These are phyloP conservation scores for Thalassiosira hispida DNA, from an alignment of 352 stramenopile species.

Conservation along the genomic window DNA sequence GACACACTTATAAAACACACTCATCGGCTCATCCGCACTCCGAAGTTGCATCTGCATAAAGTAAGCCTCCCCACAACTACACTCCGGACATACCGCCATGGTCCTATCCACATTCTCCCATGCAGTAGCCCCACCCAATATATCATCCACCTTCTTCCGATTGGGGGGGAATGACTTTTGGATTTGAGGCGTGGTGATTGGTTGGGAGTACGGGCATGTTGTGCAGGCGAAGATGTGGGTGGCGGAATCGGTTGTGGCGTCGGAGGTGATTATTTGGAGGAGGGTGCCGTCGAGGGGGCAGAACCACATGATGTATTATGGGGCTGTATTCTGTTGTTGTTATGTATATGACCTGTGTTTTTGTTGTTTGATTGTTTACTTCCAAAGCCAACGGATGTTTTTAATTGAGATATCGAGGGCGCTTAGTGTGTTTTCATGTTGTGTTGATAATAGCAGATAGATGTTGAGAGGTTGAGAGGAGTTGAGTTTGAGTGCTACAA, in stretches of 20 bases:
- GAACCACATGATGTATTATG: constrained; percentile 85
- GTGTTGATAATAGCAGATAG: too few relatives aligned
- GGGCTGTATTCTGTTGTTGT: too few relatives aligned
- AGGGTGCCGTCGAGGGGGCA: constrained; percentile 85
- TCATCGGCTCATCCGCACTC: constrained; percentile 92
- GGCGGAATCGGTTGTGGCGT: constrained; percentile 10
- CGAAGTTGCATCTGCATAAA: constrained; percentile 99
- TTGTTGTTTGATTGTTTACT: too few relatives aligned
- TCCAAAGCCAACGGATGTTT: too few relatives aligned
- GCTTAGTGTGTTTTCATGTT: too few relatives aligned
- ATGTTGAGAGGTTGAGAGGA: too few relatives aligned
- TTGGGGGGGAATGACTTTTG: constrained; percentile 85
- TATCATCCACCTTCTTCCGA: constrained; percentile 98
- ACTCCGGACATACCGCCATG: constrained; percentile 91
- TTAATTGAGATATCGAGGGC: too few relatives aligned
- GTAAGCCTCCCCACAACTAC: constrained; percentile 95
- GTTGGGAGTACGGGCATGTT: constrained; percentile 85
- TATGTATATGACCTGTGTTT: too few relatives aligned
- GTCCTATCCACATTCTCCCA: constrained; percentile 99
- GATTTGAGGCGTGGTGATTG: constrained; percentile 69
- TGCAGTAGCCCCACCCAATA: constrained; percentile 95
- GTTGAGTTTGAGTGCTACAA: too few relatives aligned
- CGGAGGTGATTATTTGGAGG: constrained; percentile 73
- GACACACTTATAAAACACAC: constrained; percentile 99
- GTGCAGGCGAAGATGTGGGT: constrained; percentile 84